phyloP scores from a whole-genome alignment of 805 yeast genomes.

The Kregervanrija delftensis region DNA sequence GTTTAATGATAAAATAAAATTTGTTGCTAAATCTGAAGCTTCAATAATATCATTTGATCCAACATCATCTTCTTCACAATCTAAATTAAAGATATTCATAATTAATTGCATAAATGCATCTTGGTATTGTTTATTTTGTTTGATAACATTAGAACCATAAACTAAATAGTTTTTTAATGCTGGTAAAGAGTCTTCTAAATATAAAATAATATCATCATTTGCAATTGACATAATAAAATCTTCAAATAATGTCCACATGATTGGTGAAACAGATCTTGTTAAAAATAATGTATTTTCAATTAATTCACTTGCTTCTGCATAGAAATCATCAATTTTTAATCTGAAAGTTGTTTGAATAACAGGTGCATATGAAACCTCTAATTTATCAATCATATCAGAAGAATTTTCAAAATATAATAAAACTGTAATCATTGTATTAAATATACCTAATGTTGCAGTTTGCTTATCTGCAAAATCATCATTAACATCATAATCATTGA shows the following conservation, averaged over 20 bases:
- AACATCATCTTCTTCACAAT: slow-evolving; percentile 33
- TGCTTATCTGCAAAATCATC: slow-evolving; percentile 58
- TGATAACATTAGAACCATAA: slow-evolving; percentile 43
- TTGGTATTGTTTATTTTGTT: slow-evolving; percentile 38
- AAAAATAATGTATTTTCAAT: slow-evolving; percentile 69
- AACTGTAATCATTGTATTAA: slow-evolving; percentile 86
- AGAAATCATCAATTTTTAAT: slow-evolving; percentile 68
- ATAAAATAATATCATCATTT: slow-evolving; percentile 50
- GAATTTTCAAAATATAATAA: slow-evolving; percentile 81
- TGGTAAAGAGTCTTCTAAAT: slow-evolving; percentile 70
- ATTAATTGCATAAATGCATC: slow-evolving; percentile 47
- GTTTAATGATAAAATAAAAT: slow-evolving; percentile 53
- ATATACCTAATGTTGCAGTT: slow-evolving; percentile 78
- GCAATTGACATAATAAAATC: slow-evolving; percentile 32
- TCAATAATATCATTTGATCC: slow-evolving; percentile 50
- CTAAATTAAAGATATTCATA: slow-evolving; percentile 29
- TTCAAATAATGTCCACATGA: slow-evolving; percentile 69
- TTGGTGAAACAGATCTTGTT: slow-evolving; percentile 52
- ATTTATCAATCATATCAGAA: slow-evolving; percentile 51
- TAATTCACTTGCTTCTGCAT: slow-evolving; percentile 75
- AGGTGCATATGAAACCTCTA: slow-evolving; percentile 73
- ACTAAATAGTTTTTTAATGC: slow-evolving; percentile 69
- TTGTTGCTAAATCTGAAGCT: slow-evolving; percentile 60
- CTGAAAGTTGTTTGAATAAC: slow-evolving; percentile 61
- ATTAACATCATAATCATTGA: slow-evolving; percentile 42